phyloP scores from a whole-genome alignment of 192 early-diverging fungal species.

The Entomortierella chlamydospora region DNA sequence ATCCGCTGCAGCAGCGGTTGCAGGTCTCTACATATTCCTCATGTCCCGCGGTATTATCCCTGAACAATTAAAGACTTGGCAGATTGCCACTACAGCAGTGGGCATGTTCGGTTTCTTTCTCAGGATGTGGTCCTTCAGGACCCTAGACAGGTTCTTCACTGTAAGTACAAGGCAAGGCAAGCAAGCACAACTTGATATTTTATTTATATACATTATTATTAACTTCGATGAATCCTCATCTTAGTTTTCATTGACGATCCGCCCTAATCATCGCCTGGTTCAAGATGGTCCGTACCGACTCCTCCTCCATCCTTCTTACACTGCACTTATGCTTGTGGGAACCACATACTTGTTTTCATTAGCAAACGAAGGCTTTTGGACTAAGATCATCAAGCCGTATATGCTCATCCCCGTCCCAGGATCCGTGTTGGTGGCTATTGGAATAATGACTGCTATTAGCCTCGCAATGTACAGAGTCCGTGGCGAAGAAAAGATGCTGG shows the following conservation, averaged over 20 bases:
- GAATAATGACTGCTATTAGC: neutral
- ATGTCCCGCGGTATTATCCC: constrained; percentile 21
- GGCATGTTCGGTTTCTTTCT: constrained; percentile 13
- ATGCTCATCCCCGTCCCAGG: constrained; percentile 21
- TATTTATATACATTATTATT: too few relatives aligned
- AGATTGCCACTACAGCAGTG: neutral
- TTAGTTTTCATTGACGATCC: constrained; percentile 22
- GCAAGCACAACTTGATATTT: too few relatives aligned
- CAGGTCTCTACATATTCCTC: constrained; percentile 9
- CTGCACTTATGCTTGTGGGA: constrained; percentile 23
- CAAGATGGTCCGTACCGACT: constrained; percentile 30
- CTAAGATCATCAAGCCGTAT: constrained; percentile 12
- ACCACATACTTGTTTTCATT: constrained; percentile 19
- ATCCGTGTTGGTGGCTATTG: neutral
- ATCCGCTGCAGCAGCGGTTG: neutral
- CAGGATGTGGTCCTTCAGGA: constrained; percentile 20
- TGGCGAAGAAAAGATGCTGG: constrained; percentile 31
- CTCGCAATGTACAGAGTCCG: constrained; percentile 13
- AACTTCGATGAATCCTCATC: neutral
- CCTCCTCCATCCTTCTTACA: constrained; percentile 41
- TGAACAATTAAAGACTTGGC: constrained; percentile 12
- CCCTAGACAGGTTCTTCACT: constrained; percentile 36
- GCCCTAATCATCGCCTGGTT: constrained; percentile 21
- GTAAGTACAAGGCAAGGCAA: constrained; percentile 15
- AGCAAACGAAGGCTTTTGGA: constrained; percentile 25